Evolutionary conservation across 2,329 filamentous ascomycete species (phyloP), one percentile per base, ranked within the genome.

Genomic region (Pleoardoris graminearum): DNA sequence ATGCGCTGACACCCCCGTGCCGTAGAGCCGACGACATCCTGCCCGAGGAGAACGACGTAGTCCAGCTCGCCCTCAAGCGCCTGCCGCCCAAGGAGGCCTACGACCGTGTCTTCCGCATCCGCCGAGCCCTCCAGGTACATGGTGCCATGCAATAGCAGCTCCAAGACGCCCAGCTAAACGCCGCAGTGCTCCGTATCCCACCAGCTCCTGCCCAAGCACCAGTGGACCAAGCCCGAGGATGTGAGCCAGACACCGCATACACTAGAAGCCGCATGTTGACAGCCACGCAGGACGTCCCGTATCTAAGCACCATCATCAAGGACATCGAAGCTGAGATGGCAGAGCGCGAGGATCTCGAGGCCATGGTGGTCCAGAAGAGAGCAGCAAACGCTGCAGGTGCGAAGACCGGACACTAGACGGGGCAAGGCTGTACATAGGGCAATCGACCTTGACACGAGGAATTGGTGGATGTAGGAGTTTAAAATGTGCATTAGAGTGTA

Each of bases 41-140:
- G 75, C 85, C 89, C 74, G 94, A 99, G 79, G 94, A 99, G 81
- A 88, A 84, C 81, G 89, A 94, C 69, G 79, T 82, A 53, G 91
- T 96, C 69, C 88, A 94, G 77, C 84, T 87, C 67, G 94, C 94
- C 59, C 84, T 99, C 71, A 89, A 90, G 84, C 91, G 94, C 75
- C 89, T 99, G 58, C 85, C 89, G 53, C 84, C 90, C 69, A 90
- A 95, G 82, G 90, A 94, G 75, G 84, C 87, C 69, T 97, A 97
- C 80, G 94, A 99, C 81, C 93, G 94, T 76, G 86, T 97, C 75
- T 99, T 91, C 87, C 92, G 94, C 73, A 85, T 99, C 77, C 90
- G 94, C 80, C 87, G 94, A 79, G 93, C 94, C 69, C 87, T 95
- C 79, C 94, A 99, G 83, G 87, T 89, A 79, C 60, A 74, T 38